Percentiles rank a stretch among this genome's conserved stretches.
These are phyloP conservation scores for Suillus bovinus DNA, from an alignment of 768 basidiomycete genomes.

Conservation along the genomic window DNA sequence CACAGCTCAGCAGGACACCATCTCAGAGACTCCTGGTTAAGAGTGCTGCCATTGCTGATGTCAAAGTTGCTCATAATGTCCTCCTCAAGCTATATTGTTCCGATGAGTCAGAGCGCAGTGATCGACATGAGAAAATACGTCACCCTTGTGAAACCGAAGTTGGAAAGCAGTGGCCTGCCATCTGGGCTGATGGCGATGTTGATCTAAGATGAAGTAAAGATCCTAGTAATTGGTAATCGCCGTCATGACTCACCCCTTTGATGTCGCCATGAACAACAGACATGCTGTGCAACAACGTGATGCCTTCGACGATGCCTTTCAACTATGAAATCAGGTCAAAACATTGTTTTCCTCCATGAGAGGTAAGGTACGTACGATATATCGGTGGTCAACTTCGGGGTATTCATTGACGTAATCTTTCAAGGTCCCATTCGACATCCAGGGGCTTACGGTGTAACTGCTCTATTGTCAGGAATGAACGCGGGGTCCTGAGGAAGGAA, in stretches of 20 bases:
- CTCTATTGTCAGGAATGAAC: constrained; percentile 9
- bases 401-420: constrained; percentile 45
- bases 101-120: neutral
- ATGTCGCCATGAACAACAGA: constrained; percentile 60
- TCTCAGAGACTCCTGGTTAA: constrained; percentile 30
- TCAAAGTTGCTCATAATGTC: constrained; percentile 39
- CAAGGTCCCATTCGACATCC: constrained; percentile 53
- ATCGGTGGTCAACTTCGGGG: constrained; percentile 43
- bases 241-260: constrained; percentile 40
- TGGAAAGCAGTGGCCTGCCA: constrained; percentile 54
- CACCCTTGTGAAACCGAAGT: constrained; percentile 59
- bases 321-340: constrained; percentile 35
- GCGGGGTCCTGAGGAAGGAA: neutral
- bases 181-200: constrained; percentile 47
- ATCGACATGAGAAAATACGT: neutral
- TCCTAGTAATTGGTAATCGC: neutral
- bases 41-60: constrained; percentile 6
- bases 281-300: constrained; percentile 52
- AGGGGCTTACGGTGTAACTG: constrained; percentile 60
- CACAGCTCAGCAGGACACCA: constrained; percentile 61
- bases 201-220: constrained; percentile 30
- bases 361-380: constrained; percentile 34
- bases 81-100: constrained; percentile 46
- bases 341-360: neutral
- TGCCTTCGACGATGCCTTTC: constrained; percentile 44